Conservation (phyloP, 2,329 filamentous ascomycete species). For the Fusarium veterinarium region DNA sequence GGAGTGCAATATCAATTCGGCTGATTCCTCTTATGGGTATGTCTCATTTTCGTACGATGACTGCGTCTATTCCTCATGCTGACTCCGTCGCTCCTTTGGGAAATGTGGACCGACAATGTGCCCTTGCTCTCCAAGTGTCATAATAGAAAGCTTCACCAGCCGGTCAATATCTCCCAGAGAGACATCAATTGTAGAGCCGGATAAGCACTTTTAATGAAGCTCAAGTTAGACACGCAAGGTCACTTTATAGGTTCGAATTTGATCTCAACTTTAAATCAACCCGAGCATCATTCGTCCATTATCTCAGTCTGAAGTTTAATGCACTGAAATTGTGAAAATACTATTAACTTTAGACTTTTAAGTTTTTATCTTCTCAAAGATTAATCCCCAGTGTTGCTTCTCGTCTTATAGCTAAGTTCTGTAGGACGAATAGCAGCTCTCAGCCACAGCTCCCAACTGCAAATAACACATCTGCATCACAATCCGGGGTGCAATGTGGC, state of each 20-base stretch:
- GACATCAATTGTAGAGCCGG: too few relatives aligned
- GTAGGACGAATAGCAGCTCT: too few relatives aligned
- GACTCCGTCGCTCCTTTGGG: conserved; percentile 7
- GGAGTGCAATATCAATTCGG: not conserved
- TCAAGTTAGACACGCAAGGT: not conserved
- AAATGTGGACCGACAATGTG: not conserved
- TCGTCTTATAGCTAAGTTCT: not conserved
- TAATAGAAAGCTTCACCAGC: not conserved
- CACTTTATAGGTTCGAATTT: not conserved
- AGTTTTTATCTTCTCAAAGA: not conserved
- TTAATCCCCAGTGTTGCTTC: not conserved
- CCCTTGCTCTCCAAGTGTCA: not conserved
- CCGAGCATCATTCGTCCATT: not conserved
- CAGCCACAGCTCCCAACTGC: too few relatives aligned
- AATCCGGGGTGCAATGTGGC: too few relatives aligned
- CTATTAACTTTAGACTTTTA: not conserved
- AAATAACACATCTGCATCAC: too few relatives aligned
- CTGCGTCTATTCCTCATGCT: not conserved
- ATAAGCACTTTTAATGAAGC: not conserved
- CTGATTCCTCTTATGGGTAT: not conserved
- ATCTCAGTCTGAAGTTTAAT: not conserved
- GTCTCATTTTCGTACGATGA: too few relatives aligned
- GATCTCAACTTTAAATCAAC: not conserved
- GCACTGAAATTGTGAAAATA: not conserved
- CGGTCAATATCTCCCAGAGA: not conserved